phyloP scores from a whole-genome alignment of 768 basidiomycete genomes.

The Suillus paluster region DNA sequence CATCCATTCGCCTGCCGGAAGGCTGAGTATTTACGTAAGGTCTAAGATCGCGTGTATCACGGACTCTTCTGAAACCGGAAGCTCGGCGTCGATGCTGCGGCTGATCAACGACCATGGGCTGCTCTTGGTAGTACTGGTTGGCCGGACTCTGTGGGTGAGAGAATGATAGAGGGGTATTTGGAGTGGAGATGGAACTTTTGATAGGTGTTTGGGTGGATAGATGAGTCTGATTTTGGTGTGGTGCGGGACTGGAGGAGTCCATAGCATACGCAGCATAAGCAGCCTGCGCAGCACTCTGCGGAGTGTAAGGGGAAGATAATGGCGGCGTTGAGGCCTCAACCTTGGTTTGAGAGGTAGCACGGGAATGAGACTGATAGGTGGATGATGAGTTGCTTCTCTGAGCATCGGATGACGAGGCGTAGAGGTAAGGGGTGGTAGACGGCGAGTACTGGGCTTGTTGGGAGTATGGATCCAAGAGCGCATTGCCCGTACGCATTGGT shows the following conservation, averaged over 20 bases:
- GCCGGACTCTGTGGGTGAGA: conserved; percentile 55
- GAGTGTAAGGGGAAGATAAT: conserved; percentile 56
- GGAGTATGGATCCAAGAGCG: conserved; percentile 71
- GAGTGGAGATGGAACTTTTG: conserved; percentile 66
- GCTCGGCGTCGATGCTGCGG: conserved; percentile 64
- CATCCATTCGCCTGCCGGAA: conserved; percentile 74
- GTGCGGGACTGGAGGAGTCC: conserved; percentile 69
- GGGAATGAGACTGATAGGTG: conserved; percentile 59
- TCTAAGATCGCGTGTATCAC: conserved; percentile 75
- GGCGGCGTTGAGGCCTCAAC: conserved; percentile 53
- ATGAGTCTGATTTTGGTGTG: conserved; percentile 55
- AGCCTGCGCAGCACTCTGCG: conserved; percentile 48
- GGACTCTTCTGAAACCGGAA: conserved; percentile 79
- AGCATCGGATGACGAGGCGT: conserved; percentile 40
- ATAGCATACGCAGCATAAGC: conserved; percentile 59
- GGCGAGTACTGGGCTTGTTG: conserved; percentile 70
- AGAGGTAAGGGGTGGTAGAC: conserved; percentile 49
- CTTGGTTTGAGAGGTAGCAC: conserved; percentile 61
- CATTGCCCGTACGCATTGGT: conserved; percentile 60
- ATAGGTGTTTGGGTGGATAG: conserved; percentile 51
- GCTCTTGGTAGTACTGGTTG: conserved; percentile 64
- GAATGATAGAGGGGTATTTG: conserved; percentile 75
- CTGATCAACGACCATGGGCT: conserved; percentile 75
- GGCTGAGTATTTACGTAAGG: conserved; percentile 71
- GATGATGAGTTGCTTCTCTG: conserved; percentile 46